Conservation (phyloP, 352 stramenopile species). For the Pythium monospermum region DNA sequence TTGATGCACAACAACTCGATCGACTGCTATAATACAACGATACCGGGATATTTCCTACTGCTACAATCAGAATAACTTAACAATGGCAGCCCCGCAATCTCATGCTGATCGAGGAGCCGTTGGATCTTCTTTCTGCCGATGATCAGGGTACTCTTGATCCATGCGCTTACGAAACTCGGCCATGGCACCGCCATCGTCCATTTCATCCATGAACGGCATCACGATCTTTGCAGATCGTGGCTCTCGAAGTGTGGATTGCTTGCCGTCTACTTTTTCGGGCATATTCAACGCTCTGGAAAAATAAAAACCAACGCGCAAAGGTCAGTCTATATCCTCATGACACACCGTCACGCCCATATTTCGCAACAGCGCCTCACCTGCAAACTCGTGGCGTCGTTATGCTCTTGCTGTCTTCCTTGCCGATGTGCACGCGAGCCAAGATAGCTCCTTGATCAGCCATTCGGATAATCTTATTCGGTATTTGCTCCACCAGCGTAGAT, state of each 20-base stretch:
- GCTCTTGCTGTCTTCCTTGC: neutral
- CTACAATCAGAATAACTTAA: no score
- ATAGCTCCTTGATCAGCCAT: no score
- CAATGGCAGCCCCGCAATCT: no score
- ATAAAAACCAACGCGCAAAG: no score
- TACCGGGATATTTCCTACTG: neutral
- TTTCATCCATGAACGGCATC: slow-evolving; percentile 29
- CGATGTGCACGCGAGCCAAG: no score
- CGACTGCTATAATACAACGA: slow-evolving; percentile 3
- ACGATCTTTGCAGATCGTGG: slow-evolving; percentile 17
- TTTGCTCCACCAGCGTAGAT: no score
- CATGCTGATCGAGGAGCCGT: slow-evolving; percentile 8
- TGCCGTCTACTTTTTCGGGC: slow-evolving; percentile 12
- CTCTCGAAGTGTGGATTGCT: slow-evolving; percentile 5
- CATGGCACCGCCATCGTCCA: slow-evolving; percentile 21
- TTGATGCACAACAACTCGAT: neutral
- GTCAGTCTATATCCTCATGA: no score
- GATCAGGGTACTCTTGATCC: slow-evolving; percentile 14
- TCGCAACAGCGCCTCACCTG: neutral
- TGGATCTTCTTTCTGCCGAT: neutral
- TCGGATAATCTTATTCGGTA: no score
- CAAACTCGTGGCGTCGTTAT: slow-evolving; percentile 1
- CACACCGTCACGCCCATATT: no score
- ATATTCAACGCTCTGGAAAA: no score
- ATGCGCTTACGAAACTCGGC: slow-evolving; percentile 21